phyloP scores from a whole-genome alignment of 2,329 filamentous ascomycete species.

The Botrytis pseudocinerea region DNA sequence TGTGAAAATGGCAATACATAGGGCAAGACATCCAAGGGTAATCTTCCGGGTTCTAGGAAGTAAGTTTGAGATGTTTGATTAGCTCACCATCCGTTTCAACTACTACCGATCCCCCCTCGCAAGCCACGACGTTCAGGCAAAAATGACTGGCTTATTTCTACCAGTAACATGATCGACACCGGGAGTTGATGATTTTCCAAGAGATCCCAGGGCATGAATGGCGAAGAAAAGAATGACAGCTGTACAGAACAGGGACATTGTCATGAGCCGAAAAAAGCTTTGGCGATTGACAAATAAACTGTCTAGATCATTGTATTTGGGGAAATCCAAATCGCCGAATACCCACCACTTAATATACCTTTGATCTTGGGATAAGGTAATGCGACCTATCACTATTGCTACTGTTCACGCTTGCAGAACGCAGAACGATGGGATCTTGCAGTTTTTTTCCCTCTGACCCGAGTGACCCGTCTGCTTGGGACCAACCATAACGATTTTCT shows the following conservation, averaged over 20 bases:
- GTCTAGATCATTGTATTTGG: slow-evolving; percentile 5
- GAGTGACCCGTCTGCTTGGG: slow-evolving; percentile 24
- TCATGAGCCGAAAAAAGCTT: slow-evolving; percentile 6
- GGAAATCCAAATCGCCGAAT: slow-evolving; percentile 17
- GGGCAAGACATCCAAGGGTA: slow-evolving; percentile 17
- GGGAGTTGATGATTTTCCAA: slow-evolving; percentile 19
- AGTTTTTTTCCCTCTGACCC: slow-evolving; percentile 3
- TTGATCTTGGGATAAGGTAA: slow-evolving; percentile 8
- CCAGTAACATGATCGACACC: slow-evolving; percentile 24
- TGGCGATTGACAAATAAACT: background rate
- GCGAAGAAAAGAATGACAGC: slow-evolving; percentile 12
- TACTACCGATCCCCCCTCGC: slow-evolving; percentile 16
- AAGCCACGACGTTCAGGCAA: slow-evolving; percentile 22
- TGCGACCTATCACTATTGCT: slow-evolving; percentile 15
- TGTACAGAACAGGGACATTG: background rate
- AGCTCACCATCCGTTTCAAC: slow-evolving; percentile 20
- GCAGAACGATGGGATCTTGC: slow-evolving; percentile 22
- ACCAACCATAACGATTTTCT: slow-evolving; percentile 17
- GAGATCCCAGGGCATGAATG: slow-evolving; percentile 5
- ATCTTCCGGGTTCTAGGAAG: background rate
- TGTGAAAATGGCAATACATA: slow-evolving; percentile 15
- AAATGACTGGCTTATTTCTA: slow-evolving; percentile 13
- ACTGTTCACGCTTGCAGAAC: slow-evolving; percentile 19
- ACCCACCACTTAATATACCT: slow-evolving; percentile 17
- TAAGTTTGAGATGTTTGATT: slow-evolving; percentile 13